These are phyloP conservation scores for Lactuca saligna DNA, from an alignment of 129 eudicot genomes.

Conservation along the genomic window DNA sequence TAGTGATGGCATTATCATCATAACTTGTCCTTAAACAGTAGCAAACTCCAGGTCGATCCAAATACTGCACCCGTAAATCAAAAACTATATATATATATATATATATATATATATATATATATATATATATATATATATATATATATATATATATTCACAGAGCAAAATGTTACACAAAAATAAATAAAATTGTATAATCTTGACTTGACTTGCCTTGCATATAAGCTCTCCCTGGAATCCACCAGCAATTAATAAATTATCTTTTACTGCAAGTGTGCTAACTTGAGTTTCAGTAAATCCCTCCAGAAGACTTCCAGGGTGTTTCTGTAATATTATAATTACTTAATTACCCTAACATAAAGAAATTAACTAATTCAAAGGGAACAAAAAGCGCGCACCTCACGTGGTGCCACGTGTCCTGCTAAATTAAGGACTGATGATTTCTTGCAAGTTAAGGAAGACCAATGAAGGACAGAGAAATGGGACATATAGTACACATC, in stretches of 20 bases:
- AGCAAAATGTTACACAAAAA: background rate
- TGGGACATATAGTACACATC: conserved; percentile 80
- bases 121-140: too few relatives aligned
- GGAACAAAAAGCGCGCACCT: conserved; percentile 41
- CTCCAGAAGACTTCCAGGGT: conserved; percentile 85
- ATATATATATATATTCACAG: too few relatives aligned
- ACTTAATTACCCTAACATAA: background rate
- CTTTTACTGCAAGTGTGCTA: conserved; percentile 82
- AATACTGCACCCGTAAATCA: conserved; percentile 46
- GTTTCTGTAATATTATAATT: conserved; percentile 42
- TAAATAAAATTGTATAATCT: background rate
- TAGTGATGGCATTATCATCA: conserved; percentile 85
- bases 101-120: too few relatives aligned
- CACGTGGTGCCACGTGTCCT: conserved; percentile 82
- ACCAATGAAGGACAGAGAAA: conserved; percentile 71
- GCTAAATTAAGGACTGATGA: conserved; percentile 78
- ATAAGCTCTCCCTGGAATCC: conserved; percentile 90
- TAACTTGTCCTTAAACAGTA: conserved; percentile 72
- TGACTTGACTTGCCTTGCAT: conserved; percentile 85
- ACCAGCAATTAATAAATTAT: conserved; percentile 82
- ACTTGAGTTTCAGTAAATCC: conserved; percentile 86
- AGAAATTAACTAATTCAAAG: background rate
- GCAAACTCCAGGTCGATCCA: conserved; percentile 74
- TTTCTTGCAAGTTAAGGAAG: conserved; percentile 57
- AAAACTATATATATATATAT: background rate